Conservation (phyloP, 352 stramenopile genomes). For the Blastocystis sp. region DNA sequence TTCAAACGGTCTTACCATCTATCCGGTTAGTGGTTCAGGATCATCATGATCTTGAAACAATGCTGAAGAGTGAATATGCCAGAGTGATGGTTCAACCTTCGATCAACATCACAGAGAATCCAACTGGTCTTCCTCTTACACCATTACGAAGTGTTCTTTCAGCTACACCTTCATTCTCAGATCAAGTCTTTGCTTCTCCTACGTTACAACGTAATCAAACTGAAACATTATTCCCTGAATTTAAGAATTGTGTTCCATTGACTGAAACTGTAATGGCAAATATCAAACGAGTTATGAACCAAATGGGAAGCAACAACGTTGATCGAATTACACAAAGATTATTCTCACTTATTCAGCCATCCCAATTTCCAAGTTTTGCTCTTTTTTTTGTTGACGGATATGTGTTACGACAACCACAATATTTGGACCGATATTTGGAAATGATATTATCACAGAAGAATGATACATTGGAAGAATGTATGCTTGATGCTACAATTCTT, state of each 20-base stretch:
- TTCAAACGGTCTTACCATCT: not conserved
- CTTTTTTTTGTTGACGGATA: not conserved
- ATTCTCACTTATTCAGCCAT: not conserved
- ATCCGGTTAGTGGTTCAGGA: not conserved
- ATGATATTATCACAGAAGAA: not conserved
- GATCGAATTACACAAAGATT: not conserved
- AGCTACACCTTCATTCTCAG: not conserved
- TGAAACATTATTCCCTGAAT: not conserved
- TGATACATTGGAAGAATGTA: not conserved
- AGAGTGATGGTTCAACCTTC: not conserved
- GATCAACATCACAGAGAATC: too few relatives aligned
- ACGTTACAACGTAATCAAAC: not conserved
- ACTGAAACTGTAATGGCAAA: not conserved
- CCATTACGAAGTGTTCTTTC: not conserved
- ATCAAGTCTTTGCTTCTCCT: not conserved
- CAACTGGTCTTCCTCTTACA: not conserved
- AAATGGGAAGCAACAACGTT: not conserved
- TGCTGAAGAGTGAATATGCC: not conserved
- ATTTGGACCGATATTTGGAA: not conserved
- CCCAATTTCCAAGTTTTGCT: not conserved
- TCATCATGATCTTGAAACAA: not conserved
- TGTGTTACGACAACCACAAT: not conserved
- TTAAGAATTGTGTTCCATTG: not conserved
- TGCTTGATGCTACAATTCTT: conserved; percentile 26
- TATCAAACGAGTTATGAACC: conserved; percentile 39